Percentiles rank a stretch among this genome's conserved stretches.
Evolutionary conservation across 2,329 filamentous ascomycete species (phyloP).

Genomic region (Colletotrichum sp.): DNA sequence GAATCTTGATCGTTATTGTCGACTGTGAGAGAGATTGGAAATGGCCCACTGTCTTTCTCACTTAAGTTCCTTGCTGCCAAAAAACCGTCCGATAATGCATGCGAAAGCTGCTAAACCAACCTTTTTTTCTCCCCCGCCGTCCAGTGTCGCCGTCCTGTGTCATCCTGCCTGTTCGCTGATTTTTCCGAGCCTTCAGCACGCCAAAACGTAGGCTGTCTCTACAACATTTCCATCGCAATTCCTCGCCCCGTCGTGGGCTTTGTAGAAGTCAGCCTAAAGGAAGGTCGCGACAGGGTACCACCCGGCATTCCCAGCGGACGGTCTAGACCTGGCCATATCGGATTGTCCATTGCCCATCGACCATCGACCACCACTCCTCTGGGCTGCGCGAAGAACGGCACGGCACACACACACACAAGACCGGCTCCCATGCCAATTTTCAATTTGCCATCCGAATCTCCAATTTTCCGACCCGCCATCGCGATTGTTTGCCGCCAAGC

Average conservation of each 20-base stretch:
- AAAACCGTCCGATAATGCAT: neutral
- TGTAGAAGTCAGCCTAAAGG: neutral
- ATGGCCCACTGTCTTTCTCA: neutral
- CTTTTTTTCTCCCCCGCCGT: neutral
- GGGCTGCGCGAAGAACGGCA: too few relatives aligned
- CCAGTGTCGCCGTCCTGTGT: neutral
- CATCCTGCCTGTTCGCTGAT: neutral
- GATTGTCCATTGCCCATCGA: neutral
- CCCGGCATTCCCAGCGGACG: neutral
- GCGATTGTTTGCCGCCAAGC: neutral
- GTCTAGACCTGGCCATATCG: neutral
- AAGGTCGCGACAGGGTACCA: neutral
- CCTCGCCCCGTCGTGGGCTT: neutral
- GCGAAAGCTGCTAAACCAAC: neutral
- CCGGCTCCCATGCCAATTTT: neutral
- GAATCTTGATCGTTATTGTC: neutral
- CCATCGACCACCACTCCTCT: neutral
- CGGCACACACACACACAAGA: neutral
- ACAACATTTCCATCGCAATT: neutral
- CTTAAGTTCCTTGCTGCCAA: neutral
- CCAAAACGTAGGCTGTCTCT: neutral
- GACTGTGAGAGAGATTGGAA: neutral
- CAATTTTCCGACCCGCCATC: neutral
- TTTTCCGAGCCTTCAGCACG: neutral
- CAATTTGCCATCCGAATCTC: conserved; percentile 3